Percentiles rank a stretch among this genome's conserved stretches.
phyloP scores from a whole-genome alignment of 1,284 basidiomycete species.

The Ceratobasidium sp. region DNA sequence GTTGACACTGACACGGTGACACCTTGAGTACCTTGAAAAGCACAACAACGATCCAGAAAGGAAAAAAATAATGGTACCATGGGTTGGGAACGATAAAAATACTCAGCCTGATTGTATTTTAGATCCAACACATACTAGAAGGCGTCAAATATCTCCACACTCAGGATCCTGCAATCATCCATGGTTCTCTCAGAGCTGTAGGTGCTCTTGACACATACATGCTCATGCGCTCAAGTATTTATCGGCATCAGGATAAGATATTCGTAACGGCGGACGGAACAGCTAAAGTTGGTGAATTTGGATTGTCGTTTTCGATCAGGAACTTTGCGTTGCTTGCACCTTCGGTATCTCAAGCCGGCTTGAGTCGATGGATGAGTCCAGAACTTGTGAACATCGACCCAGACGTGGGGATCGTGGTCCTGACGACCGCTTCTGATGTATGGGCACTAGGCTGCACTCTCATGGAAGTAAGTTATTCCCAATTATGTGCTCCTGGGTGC shows the following conservation, averaged over 20 bases:
- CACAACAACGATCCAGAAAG: background rate
- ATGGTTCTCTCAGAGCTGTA: background rate
- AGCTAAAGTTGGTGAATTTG: slow-evolving; percentile 17
- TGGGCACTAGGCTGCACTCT: slow-evolving; percentile 20
- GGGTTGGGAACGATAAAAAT: background rate
- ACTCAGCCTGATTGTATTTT: background rate
- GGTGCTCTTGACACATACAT: background rate
- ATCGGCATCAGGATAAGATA: background rate
- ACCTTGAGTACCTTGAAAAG: background rate
- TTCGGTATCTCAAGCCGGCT: background rate
- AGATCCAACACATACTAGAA: background rate
- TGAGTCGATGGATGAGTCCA: slow-evolving; percentile 25
- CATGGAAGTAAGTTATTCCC: background rate
- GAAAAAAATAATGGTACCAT: background rate
- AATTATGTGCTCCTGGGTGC: background rate
- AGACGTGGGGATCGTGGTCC: background rate
- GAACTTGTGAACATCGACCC: background rate
- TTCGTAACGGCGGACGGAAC: slow-evolving; percentile 1
- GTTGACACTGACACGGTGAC: no score
- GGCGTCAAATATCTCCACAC: slow-evolving; percentile 7
- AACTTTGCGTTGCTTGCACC: slow-evolving; percentile 1
- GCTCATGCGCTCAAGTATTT: background rate
- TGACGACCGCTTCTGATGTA: slow-evolving; percentile 6
- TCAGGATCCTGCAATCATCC: background rate
- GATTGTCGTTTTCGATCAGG: background rate